Evolutionary conservation across 306 rosid genomes (phyloP).

Genomic region (Potentilla sterilis): DNA sequence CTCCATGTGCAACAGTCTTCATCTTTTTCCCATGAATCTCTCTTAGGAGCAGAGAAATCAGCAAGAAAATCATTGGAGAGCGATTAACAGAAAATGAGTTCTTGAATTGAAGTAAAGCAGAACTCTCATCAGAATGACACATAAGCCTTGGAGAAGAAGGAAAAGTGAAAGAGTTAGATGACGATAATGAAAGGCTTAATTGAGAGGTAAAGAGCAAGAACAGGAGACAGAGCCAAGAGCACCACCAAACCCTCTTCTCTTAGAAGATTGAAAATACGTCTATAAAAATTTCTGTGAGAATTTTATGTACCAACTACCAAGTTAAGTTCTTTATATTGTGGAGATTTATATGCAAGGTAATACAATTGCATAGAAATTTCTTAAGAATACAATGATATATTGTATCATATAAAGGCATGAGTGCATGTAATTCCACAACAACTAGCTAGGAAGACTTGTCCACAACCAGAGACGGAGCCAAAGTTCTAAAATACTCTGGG

Average conservation of each 20-base stretch:
- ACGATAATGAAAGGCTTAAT: neutral
- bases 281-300: too few species aligned
- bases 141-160: neutral
- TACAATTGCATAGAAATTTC: too few species aligned
- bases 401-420: too few species aligned
- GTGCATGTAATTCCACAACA: too few species aligned
- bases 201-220: neutral
- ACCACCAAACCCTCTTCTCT: neutral
- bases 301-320: too few species aligned
- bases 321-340: too few species aligned
- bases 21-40: neutral
- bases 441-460: too few species aligned
- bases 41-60: neutral
- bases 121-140: slow-evolving; percentile 1
- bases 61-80: too few species aligned
- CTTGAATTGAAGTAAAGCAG: slow-evolving; percentile 18
- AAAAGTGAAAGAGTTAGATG: neutral
- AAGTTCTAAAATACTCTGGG: too few species aligned
- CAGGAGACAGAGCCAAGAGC: neutral
- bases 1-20: slow-evolving; percentile 12
- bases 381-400: too few species aligned
- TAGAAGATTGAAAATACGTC: neutral
- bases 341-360: too few species aligned
- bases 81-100: neutral
- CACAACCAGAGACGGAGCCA: too few species aligned